Percentiles rank a stretch among this genome's conserved stretches.
Conservation (phyloP, 1,284 basidiomycete genomes). For the Boletus semigastroideus region DNA sequence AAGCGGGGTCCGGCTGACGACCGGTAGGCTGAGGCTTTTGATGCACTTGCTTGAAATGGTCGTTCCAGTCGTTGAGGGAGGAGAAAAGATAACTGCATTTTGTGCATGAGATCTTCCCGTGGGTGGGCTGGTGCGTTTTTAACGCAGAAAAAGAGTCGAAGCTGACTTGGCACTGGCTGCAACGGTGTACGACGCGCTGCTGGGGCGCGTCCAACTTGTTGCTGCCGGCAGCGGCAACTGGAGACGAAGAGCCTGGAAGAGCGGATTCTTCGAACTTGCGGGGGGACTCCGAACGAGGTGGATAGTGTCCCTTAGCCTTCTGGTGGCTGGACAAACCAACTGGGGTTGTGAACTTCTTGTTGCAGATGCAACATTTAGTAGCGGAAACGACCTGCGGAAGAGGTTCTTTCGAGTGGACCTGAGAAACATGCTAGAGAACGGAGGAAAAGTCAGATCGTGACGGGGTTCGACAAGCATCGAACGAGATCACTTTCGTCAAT, state of each 20-base stretch:
- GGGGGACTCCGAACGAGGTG: conserved; percentile 9
- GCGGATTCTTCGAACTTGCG: conserved; percentile 3
- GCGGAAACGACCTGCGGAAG: conserved; percentile 5
- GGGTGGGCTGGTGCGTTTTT: conserved; percentile 24
- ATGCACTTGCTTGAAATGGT: conserved; percentile 26
- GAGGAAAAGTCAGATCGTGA: conserved; percentile 9
- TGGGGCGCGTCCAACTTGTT: background rate
- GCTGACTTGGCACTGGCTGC: conserved; percentile 17
- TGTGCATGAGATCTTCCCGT: conserved; percentile 26
- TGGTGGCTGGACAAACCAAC: conserved; percentile 22
- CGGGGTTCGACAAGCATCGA: background rate
- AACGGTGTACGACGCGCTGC: conserved; percentile 14
- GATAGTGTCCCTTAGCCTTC: conserved; percentile 24
- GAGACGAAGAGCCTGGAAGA: background rate
- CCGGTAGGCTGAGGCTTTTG: conserved; percentile 2
- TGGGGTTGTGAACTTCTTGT: conserved; percentile 26
- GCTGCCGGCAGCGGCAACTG: background rate
- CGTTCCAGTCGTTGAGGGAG: conserved; percentile 30
- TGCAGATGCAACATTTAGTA: conserved; percentile 25
- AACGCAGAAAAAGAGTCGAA: conserved; percentile 23
- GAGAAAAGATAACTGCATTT: conserved; percentile 23
- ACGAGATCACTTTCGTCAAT: conserved; percentile 21
- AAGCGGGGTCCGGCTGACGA: conserved; percentile 8
- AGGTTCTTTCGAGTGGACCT: conserved; percentile 12
- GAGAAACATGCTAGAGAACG: conserved; percentile 26